Percentiles rank a stretch among this genome's conserved stretches.
Conservation (phyloP, 2,329 filamentous ascomycete genomes). For the Neurospora sp. region DNA sequence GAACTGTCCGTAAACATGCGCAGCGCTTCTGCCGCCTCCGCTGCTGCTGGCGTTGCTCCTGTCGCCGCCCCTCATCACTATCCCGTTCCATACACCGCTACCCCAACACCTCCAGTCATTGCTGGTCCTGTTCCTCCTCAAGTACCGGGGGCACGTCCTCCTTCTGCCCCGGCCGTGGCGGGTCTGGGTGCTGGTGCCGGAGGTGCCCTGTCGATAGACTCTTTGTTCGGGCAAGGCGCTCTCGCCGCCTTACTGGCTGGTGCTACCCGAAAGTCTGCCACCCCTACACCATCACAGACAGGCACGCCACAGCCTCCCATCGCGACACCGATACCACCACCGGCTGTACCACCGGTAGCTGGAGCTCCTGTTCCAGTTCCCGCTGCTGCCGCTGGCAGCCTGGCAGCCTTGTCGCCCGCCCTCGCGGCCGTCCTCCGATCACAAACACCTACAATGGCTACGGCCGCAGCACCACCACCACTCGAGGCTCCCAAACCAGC, state of each 20-base stretch:
- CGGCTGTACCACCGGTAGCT: constrained; percentile 20
- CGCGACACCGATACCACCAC: constrained; percentile 18
- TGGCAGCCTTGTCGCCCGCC: not conserved
- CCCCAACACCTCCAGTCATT: constrained; percentile 21
- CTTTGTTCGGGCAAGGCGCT: constrained; percentile 49
- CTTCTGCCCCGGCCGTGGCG: constrained; percentile 24
- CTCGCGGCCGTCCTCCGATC: not conserved
- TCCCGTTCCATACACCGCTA: constrained; percentile 16
- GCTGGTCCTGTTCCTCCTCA: constrained; percentile 24
- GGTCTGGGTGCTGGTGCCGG: constrained; percentile 7
- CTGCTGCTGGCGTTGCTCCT: constrained; percentile 14
- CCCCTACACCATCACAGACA: constrained; percentile 29
- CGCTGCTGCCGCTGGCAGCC: not conserved
- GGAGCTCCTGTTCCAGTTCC: not conserved
- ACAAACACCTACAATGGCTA: not conserved
- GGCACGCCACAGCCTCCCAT: constrained; percentile 10
- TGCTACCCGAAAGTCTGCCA: constrained; percentile 36
- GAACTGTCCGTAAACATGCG: constrained; percentile 59
- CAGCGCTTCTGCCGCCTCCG: constrained; percentile 19
- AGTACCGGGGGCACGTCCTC: constrained; percentile 25
- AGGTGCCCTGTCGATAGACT: constrained; percentile 41
- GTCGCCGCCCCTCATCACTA: constrained; percentile 3
- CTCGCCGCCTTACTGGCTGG: constrained; percentile 45
- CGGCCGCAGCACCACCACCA: constrained; percentile 18
- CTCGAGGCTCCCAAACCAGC: not conserved